Conservation (phyloP, 441 rosid species). For the Aquilaria agallochum region DNA sequence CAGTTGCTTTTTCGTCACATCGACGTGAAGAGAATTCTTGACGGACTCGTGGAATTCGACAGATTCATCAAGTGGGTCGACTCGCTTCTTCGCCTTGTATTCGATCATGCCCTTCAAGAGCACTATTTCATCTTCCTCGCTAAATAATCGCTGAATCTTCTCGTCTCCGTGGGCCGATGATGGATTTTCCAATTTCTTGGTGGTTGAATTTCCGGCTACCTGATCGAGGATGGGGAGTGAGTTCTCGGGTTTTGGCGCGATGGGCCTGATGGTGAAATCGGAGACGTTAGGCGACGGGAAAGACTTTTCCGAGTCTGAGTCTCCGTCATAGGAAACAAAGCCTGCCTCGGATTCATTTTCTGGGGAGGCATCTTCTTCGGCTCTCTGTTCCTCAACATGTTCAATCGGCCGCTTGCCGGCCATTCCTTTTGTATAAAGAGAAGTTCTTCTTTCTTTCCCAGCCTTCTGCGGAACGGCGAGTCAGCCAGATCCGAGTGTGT, state of each 20-base stretch:
- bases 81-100: slow-evolving; percentile 22
- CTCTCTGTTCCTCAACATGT: background rate
- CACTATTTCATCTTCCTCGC: slow-evolving; percentile 41
- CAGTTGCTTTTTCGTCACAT: slow-evolving; percentile 29
- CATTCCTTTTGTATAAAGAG: slow-evolving; percentile 9
- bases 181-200: slow-evolving; percentile 4
- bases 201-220: slow-evolving; percentile 3
- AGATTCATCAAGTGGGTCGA: slow-evolving; percentile 20
- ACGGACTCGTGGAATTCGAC: slow-evolving; percentile 31
- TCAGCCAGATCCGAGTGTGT: too few species aligned
- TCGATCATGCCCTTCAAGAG: slow-evolving; percentile 36
- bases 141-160: slow-evolving; percentile 29
- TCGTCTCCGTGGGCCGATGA: background rate
- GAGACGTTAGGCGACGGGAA: slow-evolving; percentile 23
- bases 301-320: slow-evolving; percentile 16
- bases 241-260: slow-evolving; percentile 9
- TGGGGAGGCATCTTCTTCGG: background rate
- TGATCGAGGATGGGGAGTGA: background rate
- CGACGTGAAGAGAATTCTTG: slow-evolving; percentile 35
- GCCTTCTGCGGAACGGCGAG: too few species aligned
- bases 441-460: too few species aligned
- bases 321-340: slow-evolving; percentile 3
- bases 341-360: slow-evolving; percentile 2
- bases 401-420: slow-evolving; percentile 14
- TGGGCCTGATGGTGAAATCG: slow-evolving; percentile 26